These are phyloP conservation scores for Monosporascus sp. DNA, from an alignment of 2,329 filamentous ascomycete genomes.

Conservation along the genomic window DNA sequence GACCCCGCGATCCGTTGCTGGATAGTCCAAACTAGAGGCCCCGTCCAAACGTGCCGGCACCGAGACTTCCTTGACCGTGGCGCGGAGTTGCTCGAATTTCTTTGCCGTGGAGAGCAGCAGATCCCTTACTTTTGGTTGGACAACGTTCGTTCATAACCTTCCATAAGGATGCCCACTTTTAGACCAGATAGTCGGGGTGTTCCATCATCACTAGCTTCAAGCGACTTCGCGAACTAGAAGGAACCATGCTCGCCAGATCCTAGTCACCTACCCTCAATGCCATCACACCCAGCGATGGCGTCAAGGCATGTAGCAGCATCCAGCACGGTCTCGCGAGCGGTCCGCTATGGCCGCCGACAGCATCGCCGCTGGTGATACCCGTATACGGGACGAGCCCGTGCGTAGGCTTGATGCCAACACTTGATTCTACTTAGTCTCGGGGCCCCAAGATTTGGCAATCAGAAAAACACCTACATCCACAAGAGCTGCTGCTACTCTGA, in stretches of 20 bases:
- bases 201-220: slow-evolving; percentile 1
- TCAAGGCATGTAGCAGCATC: slow-evolving; percentile 37
- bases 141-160: slow-evolving; percentile 36
- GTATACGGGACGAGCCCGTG: slow-evolving; percentile 44
- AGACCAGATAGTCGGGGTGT: slow-evolving; percentile 24
- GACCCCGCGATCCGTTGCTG: slow-evolving; percentile 40
- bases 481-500: slow-evolving; percentile 39
- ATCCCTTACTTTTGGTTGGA: slow-evolving; percentile 34
- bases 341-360: slow-evolving; percentile 38
- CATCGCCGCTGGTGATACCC: slow-evolving; percentile 34
- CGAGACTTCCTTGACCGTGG: slow-evolving; percentile 43
- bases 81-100: slow-evolving; percentile 40
- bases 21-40: slow-evolving; percentile 45
- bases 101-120: slow-evolving; percentile 37
- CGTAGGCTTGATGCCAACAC: slow-evolving; percentile 42
- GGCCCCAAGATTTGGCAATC: neutral
- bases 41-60: slow-evolving; percentile 44
- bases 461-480: slow-evolving; percentile 22
- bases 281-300: slow-evolving; percentile 42
- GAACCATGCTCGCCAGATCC: slow-evolving; percentile 26
- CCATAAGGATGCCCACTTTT: slow-evolving; percentile 38
- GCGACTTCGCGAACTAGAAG: slow-evolving; percentile 17
- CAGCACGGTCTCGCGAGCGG: slow-evolving; percentile 37
- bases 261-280: slow-evolving; percentile 41
- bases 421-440: slow-evolving; percentile 3